Conservation (phyloP, 1,284 basidiomycete genomes). For the Sporisorium sorghi region DNA sequence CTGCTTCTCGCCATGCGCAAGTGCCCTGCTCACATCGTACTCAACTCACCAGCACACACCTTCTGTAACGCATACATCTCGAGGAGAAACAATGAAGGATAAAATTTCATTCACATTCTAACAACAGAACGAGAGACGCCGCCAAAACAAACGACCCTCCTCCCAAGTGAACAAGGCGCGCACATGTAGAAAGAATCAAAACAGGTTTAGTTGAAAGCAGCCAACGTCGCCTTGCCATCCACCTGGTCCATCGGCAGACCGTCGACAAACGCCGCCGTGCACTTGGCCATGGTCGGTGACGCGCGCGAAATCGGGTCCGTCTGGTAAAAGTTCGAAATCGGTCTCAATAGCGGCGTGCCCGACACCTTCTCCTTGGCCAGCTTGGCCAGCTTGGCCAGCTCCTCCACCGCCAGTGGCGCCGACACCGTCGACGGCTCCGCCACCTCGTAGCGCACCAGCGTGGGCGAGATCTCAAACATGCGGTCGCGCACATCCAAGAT, state of each 20-base stretch:
- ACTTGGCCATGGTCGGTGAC: conserved; percentile 69
- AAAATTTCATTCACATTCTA: conserved; percentile 18
- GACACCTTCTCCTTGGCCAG: conserved; percentile 42
- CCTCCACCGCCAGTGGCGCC: conserved; percentile 56
- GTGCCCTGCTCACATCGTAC: no score
- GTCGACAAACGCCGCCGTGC: conserved; percentile 53
- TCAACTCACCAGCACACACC: no score
- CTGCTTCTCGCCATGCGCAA: no score
- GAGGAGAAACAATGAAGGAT: conserved; percentile 14
- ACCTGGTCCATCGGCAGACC: conserved; percentile 49
- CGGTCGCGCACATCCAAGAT: conserved; percentile 87
- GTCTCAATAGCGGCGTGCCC: conserved; percentile 77
- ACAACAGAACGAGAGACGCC: not conserved
- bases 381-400: conserved; percentile 52
- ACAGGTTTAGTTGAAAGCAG: conserved; percentile 32
- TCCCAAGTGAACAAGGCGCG: conserved; percentile 5
- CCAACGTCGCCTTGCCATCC: conserved; percentile 47
- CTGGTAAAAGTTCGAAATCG: conserved; percentile 94
- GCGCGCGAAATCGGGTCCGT: conserved; percentile 80
- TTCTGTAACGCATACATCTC: no score
- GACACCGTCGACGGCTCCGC: conserved; percentile 79
- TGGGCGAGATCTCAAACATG: conserved; percentile 96
- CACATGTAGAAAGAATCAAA: not conserved
- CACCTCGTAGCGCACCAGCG: conserved; percentile 86
- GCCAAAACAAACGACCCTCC: not conserved